Base-by-base conservation (phyloP, 2,329 filamentous ascomycete species). In the Hysterium pulicare region DNA sequence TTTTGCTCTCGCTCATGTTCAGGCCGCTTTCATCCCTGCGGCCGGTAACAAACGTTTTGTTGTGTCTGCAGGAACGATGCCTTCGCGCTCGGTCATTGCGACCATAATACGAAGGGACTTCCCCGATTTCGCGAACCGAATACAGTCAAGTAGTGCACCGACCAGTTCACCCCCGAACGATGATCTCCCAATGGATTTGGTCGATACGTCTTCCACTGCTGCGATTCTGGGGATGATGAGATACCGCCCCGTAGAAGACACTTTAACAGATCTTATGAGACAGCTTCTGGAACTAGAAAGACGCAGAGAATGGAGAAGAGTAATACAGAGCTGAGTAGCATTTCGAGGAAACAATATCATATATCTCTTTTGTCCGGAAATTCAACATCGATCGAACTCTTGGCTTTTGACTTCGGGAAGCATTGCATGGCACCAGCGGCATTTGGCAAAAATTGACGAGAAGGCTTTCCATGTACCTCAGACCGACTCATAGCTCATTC, bases 241-340 rank as follows among this genome's bases (percentile, higher is more conserved):
- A 24, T 57, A 58, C 38, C 54, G 48, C 9, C 33, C 31, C 3
- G 47, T 53, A 13, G 57, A 62, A 33, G 51, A 59, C 4, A 60
- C 59, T 2, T 36, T 62, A 5, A 44, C 39, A 2, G 53, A 57
- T 22, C 42, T 59, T 17, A 48, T 49, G 1, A 41, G 40, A 21
- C 59, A 62, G 42, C 54, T 62, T 5, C 19, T 59, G 11, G 56
- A 58, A 32, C 42, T 59, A 3, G 55, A 59, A 30, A 49, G 49
- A 24, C 47, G 53, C 24, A 54, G 54, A 40, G 50, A 54, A 16
- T 54, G 58, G 54, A 55, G 44, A 35, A 44, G 41, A 22, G 48
- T 59, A 16, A 56, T 53, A 37, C 24, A 28, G 13, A 28, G 24
- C 24, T 28, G 24, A 28, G 7, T 13, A 7, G 8, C 24, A 8